Base-by-base conservation (phyloP, 73 alveolate genomes). In the Paramecium biaurelia region DNA sequence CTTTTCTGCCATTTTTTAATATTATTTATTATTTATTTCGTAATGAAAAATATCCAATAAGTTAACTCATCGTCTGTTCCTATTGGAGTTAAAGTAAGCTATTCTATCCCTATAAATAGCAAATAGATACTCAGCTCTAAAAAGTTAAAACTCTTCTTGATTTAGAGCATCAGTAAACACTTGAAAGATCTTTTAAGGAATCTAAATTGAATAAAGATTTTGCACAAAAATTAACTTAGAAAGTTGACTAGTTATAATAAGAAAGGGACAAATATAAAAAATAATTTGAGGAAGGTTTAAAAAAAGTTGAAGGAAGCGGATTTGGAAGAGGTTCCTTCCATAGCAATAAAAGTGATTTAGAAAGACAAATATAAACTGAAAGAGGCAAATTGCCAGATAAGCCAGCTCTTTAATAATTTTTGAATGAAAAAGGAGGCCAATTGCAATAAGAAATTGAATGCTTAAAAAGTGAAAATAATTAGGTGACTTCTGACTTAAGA, bases 11-110 rank as follows among this genome's bases (percentile, higher is more conserved):
- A 23, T 67, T 30, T 67, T 30, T 21, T 67, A 11, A 30, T 67
- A 67, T 72, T 72, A 37, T 37, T 72, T 32, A 24, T 49, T 49
- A n/a, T 63, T 30, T 23, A 1, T 63, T 47, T 63, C 41, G 12
- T 3, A 30, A 63, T 63, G 84, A 63, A 63, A 63, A 63, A 49
- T 63, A 63, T 63, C 84, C 84, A 63, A 63, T 63, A 63, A 32
- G 45, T 63, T 12, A 30, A 26, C 45, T 63, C 41, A 63, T 63
- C 84, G 26, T 63, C 41, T 30, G 41, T 32, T 30, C 84, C 84
- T 30, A 30, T 63, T 14, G 84, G 84, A 63, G 45, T 63, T 6
- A 26, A 63, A 12, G 84, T 63, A 63, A 30, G 24, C 8, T 1
- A 53, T 24, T 14, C 11, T 8, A 1, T 21, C 43, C 8, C 15